phyloP scores from a whole-genome alignment of 257 asterid genomes.

The Solanum arcanum region DNA sequence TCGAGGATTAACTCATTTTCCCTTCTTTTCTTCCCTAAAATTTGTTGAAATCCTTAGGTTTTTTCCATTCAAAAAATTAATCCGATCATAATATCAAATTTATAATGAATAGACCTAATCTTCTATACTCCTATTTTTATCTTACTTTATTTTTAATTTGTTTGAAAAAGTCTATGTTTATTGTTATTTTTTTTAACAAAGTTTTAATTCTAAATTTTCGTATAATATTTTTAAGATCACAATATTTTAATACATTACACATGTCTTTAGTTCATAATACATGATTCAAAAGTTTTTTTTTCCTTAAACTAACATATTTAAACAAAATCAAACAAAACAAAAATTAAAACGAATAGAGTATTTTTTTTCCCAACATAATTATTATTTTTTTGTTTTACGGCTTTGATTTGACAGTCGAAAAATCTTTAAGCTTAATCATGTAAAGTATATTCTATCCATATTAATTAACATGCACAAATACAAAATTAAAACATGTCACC shows the following conservation, averaged over 20 bases:
- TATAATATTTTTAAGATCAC: no score
- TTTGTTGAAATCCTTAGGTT: neutral
- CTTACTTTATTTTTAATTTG: no score
- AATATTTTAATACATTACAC: neutral
- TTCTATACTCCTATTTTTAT: neutral
- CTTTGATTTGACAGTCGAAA: neutral
- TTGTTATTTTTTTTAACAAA: no score
- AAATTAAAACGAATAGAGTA: no score
- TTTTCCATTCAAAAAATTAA: neutral
- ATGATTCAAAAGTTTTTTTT: no score
- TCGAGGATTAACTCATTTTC: neutral
- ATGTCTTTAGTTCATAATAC: no score
- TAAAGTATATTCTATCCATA: neutral
- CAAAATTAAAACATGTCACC: neutral
- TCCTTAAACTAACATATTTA: no score
- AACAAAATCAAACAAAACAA: no score
- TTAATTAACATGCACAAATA: neutral
- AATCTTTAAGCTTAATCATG: neutral
- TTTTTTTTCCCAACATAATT: neutral
- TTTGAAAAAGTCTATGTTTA: no score
- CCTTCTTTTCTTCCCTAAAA: neutral
- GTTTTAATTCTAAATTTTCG: no score
- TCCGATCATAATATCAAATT: neutral
- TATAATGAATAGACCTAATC: neutral
- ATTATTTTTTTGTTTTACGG: neutral